A percentile compares a stretch with the other conserved stretches of the same genome.
Evolutionary conservation across 192 early-diverging fungal species (phyloP).

Genomic region (Coemansia brasiliensis): DNA sequence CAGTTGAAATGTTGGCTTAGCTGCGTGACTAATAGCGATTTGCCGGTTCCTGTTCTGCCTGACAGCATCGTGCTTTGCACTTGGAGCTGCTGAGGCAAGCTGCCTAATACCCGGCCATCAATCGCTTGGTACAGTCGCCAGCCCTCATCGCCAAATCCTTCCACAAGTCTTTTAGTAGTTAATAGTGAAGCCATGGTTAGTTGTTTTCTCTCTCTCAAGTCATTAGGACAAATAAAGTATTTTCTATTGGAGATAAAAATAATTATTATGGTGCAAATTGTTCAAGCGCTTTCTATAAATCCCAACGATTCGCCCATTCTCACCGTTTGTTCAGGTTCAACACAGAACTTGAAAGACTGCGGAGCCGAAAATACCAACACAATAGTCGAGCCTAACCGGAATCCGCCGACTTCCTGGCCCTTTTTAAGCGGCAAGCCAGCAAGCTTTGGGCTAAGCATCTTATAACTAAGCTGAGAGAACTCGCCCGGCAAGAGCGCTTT

Average conservation of each 20-base stretch:
- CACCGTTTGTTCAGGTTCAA: slow-evolving; percentile 72
- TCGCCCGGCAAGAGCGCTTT: slow-evolving; percentile 63
- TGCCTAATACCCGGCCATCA: slow-evolving; percentile 14
- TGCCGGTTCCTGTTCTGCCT: slow-evolving; percentile 50
- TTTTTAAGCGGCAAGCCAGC: slow-evolving; percentile 66
- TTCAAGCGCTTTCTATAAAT: neutral
- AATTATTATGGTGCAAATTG: neutral
- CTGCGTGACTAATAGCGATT: slow-evolving; percentile 30
- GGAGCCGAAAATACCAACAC: slow-evolving; percentile 98
- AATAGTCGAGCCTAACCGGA: slow-evolving; percentile 91
- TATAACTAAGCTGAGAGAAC: slow-evolving; percentile 73
- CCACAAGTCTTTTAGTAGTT: slow-evolving; percentile 9
- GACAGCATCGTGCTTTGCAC: slow-evolving; percentile 40
- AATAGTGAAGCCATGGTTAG: too few species aligned
- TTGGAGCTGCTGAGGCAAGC: slow-evolving; percentile 4
- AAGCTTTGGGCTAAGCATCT: slow-evolving; percentile 59
- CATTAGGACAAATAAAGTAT: too few species aligned
- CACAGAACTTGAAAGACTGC: slow-evolving; percentile 69
- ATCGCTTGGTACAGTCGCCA: slow-evolving; percentile 25
- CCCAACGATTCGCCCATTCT: slow-evolving; percentile 85
- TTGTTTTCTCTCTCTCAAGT: too few species aligned
- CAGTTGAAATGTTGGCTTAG: slow-evolving; percentile 18
- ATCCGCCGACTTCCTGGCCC: slow-evolving; percentile 95
- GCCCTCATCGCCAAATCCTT: slow-evolving; percentile 47
- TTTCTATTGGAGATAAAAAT: too few species aligned